Percentiles rank a stretch among this genome's conserved stretches.
Evolutionary conservation across 2,329 filamentous ascomycete species (phyloP).

Genomic region (Gremmenia infestans): DNA sequence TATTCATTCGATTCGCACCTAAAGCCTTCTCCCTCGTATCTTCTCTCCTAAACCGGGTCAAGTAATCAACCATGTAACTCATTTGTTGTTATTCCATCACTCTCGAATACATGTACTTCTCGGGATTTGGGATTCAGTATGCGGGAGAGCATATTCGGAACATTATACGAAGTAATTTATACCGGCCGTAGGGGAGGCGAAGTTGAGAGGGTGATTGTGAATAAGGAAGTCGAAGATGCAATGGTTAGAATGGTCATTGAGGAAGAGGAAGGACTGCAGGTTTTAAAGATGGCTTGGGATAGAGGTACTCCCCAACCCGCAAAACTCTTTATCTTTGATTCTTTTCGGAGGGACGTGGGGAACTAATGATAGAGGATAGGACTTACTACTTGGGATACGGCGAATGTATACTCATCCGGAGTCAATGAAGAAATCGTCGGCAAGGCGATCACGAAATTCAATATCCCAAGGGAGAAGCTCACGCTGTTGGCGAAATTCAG

Average conservation of each 20-base stretch:
- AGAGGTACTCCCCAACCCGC: conserved; percentile 1
- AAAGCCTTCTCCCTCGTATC: no score
- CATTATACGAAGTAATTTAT: no score
- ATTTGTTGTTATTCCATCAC: no score
- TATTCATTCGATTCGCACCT: no score
- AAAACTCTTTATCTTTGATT: neutral
- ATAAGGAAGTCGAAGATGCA: conserved; percentile 18
- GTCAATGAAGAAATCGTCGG: conserved; percentile 47
- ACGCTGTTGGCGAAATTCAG: conserved; percentile 53
- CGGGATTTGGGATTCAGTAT: no score
- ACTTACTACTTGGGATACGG: conserved; percentile 53
- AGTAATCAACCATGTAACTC: no score
- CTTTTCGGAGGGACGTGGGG: neutral
- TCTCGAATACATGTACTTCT: no score
- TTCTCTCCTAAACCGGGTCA: no score
- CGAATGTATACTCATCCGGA: conserved; percentile 52
- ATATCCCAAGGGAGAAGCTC: conserved; percentile 49
- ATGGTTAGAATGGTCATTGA: conserved; percentile 48
- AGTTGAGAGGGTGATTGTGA: no score
- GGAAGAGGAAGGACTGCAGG: conserved; percentile 43
- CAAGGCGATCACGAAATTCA: conserved; percentile 54
- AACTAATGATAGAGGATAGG: conserved; percentile 32
- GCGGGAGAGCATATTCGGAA: no score
- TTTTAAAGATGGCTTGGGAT: conserved; percentile 13
- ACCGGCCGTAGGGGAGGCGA: no score